Base-by-base conservation (phyloP, 2,329 filamentous ascomycete species). In the Penicillium aurantiogriseum region DNA sequence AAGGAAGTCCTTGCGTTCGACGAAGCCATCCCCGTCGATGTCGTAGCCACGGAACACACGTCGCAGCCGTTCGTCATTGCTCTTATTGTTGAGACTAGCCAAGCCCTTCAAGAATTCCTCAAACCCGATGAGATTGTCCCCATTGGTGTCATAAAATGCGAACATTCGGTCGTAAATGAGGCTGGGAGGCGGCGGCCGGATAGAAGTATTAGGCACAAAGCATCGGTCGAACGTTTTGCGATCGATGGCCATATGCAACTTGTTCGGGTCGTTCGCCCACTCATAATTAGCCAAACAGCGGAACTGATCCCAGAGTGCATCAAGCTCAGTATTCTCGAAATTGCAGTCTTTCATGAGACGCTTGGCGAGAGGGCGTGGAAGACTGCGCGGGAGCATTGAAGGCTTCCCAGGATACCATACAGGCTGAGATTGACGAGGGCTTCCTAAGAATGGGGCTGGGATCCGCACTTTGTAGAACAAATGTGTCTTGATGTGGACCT, bases 151-250 rank as follows among this genome's bases (percentile, higher is more conserved):
- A 73, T 97, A 99, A 73, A 97, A 97, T 50, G 90, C 86, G 76
- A 97, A 99, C 84, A 97, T 94, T 64, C 94, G 89, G 72, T 99
- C 93, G 70, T 96, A 94, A 58, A 99, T 90, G 15, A 96, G 84
- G 71, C 95, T 97, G 1, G 93, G 91, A 0, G 88, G 83, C 11
- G 89, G 86, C 54, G 91, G 88, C 33, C 88, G 85, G 57, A 86
- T 85, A n/a, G 88, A 89, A 15, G 89, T 90, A n/a, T 89, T 89
- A 4, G 91, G 91, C 8, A 95, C 88, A 59, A 97, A 86, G 65
- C 92, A 96, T 47, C 90, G 87, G 71, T 97, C 91, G 75, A 99
- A 99, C 0, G 91, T 96, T 74, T 89, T 89, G 59, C 92, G 87
- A 71, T 97, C 92, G 80, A 97, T 95, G 35, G 92, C 94, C 65